Conservation (phyloP, 768 basidiomycete species). For the Calocybe cyanea region DNA sequence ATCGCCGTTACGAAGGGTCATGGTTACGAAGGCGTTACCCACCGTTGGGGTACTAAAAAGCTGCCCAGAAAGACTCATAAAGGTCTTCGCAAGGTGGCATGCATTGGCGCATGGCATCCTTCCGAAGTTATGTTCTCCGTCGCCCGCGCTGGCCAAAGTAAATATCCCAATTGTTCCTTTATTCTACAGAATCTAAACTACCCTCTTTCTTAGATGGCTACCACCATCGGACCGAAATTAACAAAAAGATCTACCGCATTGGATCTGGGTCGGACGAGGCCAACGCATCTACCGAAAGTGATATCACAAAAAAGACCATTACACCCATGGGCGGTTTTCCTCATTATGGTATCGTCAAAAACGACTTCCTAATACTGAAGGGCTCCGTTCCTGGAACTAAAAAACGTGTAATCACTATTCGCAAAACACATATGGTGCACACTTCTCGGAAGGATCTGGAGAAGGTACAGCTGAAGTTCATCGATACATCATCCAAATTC, state of each 20-base stretch:
- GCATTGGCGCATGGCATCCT: slow-evolving; percentile 98
- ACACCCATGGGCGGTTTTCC: slow-evolving; percentile 99
- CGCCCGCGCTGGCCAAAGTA: slow-evolving; percentile 99
- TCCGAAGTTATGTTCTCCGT: slow-evolving; percentile 99
- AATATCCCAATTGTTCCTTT: slow-evolving; percentile 27
- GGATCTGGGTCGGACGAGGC: slow-evolving; percentile 71
- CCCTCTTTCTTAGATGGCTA: slow-evolving; percentile 67
- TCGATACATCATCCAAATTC: slow-evolving; percentile 97
- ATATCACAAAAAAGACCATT: slow-evolving; percentile 89
- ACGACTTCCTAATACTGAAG: slow-evolving; percentile 97
- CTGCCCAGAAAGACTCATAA: slow-evolving; percentile 99
- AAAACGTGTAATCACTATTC: slow-evolving; percentile 97
- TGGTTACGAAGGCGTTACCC: slow-evolving; percentile 99
- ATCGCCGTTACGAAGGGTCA: slow-evolving; percentile 99
- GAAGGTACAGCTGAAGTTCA: slow-evolving; percentile 97
- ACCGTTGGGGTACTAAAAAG: slow-evolving; percentile 99
- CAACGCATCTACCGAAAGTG: slow-evolving; percentile 92
- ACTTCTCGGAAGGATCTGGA: slow-evolving; percentile 95
- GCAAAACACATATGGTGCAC: slow-evolving; percentile 96
- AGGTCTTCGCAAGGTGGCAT: slow-evolving; percentile 99
- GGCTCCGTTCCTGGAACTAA: slow-evolving; percentile 93
- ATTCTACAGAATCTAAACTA: slow-evolving; percentile 1
- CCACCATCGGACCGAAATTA: slow-evolving; percentile 95
- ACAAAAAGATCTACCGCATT: slow-evolving; percentile 99
- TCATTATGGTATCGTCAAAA: slow-evolving; percentile 97